Conservation (phyloP, 192 early-diverging fungal species). For the Coemansia sp. region DNA sequence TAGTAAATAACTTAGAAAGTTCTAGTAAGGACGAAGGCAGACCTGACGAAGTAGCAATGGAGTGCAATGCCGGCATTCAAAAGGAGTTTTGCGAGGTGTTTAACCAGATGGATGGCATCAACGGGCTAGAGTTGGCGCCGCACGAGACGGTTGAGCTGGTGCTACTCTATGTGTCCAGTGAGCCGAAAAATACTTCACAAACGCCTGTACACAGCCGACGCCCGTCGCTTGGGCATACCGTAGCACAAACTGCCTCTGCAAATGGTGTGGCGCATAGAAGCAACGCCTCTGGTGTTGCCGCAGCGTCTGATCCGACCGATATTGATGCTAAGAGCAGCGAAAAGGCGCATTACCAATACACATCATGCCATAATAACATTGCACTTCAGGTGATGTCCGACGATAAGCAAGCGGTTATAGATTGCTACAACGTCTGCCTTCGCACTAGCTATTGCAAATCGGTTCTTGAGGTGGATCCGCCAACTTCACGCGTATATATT, state of each 20-base stretch:
- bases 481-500: conserved; percentile 88
- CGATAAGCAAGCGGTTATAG: conserved; percentile 10
- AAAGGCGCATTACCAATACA: conserved; percentile 5
- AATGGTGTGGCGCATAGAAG: not conserved
- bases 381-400: conserved; percentile 9
- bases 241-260: not conserved
- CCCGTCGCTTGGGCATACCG: conserved; percentile 7
- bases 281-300: conserved; percentile 20
- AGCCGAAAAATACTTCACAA: not conserved
- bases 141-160: conserved; percentile 71
- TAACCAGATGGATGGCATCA: conserved; percentile 86
- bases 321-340: not conserved
- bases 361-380: conserved; percentile 2
- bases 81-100: conserved; percentile 85
- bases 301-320: not conserved
- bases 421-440: conserved; percentile 70
- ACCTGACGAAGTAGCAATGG: conserved; percentile 20
- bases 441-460: conserved; percentile 86
- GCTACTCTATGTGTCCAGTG: conserved; percentile 65
- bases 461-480: conserved; percentile 88
- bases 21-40: not conserved
- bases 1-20: not conserved
- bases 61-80: conserved; percentile 31
- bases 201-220: conserved; percentile 13
- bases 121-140: conserved; percentile 65